A percentile compares a stretch with the other conserved stretches of the same genome.
Conservation (phyloP, 1,284 basidiomycete species). For the Chondrostereum purpureum region DNA sequence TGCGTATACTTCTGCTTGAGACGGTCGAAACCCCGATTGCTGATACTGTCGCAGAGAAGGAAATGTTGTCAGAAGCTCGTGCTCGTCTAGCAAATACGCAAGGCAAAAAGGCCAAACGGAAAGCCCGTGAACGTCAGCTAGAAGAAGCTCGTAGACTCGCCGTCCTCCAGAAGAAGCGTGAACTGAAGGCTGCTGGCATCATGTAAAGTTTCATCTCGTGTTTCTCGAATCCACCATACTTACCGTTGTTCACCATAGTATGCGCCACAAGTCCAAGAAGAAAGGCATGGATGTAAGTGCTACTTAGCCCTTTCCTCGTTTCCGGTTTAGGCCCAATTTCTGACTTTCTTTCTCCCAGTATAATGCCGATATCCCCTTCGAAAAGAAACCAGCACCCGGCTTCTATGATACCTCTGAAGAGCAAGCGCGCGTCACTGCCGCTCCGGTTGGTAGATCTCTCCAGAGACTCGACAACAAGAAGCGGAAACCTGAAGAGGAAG, state of each 20-base stretch:
- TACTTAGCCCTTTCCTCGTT: neutral
- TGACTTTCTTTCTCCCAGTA: conserved; percentile 49
- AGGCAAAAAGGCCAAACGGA: conserved; percentile 99
- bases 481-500: conserved; percentile 79
- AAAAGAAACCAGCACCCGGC: conserved; percentile 91
- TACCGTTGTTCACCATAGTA: conserved; percentile 31
- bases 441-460: conserved; percentile 89
- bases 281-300: conserved; percentile 90
- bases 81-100: conserved; percentile 98
- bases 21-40: neutral
- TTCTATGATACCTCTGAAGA: conserved; percentile 98
- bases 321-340: conserved; percentile 6
- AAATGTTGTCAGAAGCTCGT: conserved; percentile 98
- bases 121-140: conserved; percentile 92
- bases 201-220: conserved; percentile 51
- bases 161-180: conserved; percentile 96
- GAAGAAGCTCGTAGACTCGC: conserved; percentile 95
- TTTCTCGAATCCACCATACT: conserved; percentile 12
- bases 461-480: conserved; percentile 88
- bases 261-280: conserved; percentile 88
- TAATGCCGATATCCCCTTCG: conserved; percentile 97
- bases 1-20: conserved; percentile 28
- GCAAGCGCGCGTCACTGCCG: conserved; percentile 79
- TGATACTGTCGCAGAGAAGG: conserved; percentile 72
- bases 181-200: conserved; percentile 96